Conservation (phyloP, 495 filamentous ascomycete genomes). For the Gamarada debralockiae region DNA sequence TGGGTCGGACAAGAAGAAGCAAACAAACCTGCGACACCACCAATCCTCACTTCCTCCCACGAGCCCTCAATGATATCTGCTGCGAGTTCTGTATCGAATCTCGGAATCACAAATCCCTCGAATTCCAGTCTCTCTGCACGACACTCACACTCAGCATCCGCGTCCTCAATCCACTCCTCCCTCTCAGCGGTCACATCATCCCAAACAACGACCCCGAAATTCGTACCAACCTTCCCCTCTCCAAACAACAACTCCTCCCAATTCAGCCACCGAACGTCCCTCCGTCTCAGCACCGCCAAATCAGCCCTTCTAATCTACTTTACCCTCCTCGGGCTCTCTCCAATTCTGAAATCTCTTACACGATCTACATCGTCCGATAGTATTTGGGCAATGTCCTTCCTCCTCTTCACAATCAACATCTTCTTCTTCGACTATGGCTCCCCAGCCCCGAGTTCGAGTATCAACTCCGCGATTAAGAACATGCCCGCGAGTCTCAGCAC, state of each 20-base stretch:
- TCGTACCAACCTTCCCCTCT: slow-evolving; percentile 13
- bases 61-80: slow-evolving; percentile 24
- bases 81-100: slow-evolving; percentile 41
- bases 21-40: slow-evolving; percentile 18
- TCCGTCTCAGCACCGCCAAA: slow-evolving; percentile 62
- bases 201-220: slow-evolving; percentile 22
- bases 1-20: slow-evolving; percentile 69
- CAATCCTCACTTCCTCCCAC: slow-evolving; percentile 30
- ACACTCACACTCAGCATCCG: slow-evolving; percentile 22
- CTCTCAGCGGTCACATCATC: slow-evolving; percentile 8
- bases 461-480: slow-evolving; percentile 50
- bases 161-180: slow-evolving; percentile 24
- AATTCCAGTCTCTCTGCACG: slow-evolving; percentile 23
- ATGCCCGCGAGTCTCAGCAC: slow-evolving; percentile 85
- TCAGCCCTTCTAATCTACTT: slow-evolving; percentile 93
- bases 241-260: slow-evolving; percentile 18
- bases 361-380: slow-evolving; percentile 84
- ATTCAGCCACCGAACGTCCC: slow-evolving; percentile 58
- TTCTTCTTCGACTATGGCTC: slow-evolving; percentile 94
- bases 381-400: slow-evolving; percentile 95
- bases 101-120: slow-evolving; percentile 20
- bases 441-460: slow-evolving; percentile 9
- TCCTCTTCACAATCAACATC: slow-evolving; percentile 90
- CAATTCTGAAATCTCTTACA: slow-evolving; percentile 92
- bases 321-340: slow-evolving; percentile 82